Evolutionary conservation across 352 stramenopile species (phyloP), one percentile per base, ranked within the genome.

Genomic region (Globisporangium polare): DNA sequence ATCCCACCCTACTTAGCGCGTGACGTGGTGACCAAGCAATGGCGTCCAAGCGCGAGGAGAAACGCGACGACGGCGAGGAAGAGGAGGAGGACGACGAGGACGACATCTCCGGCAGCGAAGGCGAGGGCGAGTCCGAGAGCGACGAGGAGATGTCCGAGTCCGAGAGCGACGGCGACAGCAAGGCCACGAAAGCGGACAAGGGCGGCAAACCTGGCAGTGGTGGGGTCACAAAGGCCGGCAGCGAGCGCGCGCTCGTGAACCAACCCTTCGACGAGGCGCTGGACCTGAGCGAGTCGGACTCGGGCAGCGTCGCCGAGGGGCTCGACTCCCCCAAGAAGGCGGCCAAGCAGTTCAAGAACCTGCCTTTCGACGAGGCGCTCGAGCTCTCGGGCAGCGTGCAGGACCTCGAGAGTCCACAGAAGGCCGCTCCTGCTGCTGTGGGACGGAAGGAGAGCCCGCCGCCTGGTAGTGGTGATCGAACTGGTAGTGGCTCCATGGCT

Each of bases 241-340:
- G 68, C 33, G 76, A 88, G 63, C 82, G 80, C 4, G 69, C 63
- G 29, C 65, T 93, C 9, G 69, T 71, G 60, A 95, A 95, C 53
- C 86, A 95, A 72, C 86, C 86, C 12, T 95, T 95, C 45, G 87
- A 96, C 52, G 88, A 95, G 59, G 78, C 84, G 12, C 62, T 96
- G n/a, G 87, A 96, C 51, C 68, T 96, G 53, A 95, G 86, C 55
- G 87, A 95, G 65, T 95, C 86, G 3, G 82, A 92, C 52, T 66
- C 52, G 3, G 75, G 72, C 49, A 86, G 78, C 55, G 56, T 76
- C 53, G 77, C 76, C 5, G 74, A 85, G 52, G 45, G 58, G 2
- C 57, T 70, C 20, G 80, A 90, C 29, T 89, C 81, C 43, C 83
- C 80, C 58, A 90, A 88, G 69, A 88, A 82, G 43, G 63, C 62